Conservation (phyloP, 2,329 filamentous ascomycete genomes). For the Colletotrichum salicis region DNA sequence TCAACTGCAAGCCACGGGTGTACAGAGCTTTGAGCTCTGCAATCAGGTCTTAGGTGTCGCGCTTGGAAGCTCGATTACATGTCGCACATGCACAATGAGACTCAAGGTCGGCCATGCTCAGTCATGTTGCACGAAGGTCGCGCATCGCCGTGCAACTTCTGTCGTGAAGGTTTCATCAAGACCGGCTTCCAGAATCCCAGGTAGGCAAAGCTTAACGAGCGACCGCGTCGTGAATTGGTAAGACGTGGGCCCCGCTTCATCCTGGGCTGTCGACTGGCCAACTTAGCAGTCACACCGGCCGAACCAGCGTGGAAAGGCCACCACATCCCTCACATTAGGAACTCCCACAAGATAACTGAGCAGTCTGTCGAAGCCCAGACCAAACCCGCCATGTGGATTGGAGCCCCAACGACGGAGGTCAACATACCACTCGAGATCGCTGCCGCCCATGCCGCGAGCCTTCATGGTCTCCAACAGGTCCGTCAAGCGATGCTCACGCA, state of each 20-base stretch:
- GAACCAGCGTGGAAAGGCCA: conserved; percentile 83
- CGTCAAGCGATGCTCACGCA: conserved; percentile 83
- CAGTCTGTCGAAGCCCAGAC: conserved; percentile 88
- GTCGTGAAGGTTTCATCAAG: conserved; percentile 29
- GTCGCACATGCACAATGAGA: conserved; percentile 18
- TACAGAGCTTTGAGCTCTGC: conserved; percentile 2
- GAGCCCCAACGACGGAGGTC: conserved; percentile 92
- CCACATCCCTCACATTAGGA: conserved; percentile 83
- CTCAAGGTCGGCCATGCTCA: not conserved
- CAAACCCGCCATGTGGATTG: conserved; percentile 90
- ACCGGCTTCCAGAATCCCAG: conserved; percentile 45
- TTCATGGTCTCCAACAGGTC: conserved; percentile 78
- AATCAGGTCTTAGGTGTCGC: not conserved
- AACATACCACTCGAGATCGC: conserved; percentile 80
- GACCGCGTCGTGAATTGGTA: not conserved
- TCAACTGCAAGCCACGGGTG: conserved; percentile 21
- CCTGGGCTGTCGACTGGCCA: not conserved
- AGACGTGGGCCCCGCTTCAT: not conserved
- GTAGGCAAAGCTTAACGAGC: conserved; percentile 53
- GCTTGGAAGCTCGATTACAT: not conserved
- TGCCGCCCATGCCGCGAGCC: conserved; percentile 66
- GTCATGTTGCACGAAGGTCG: conserved; percentile 10
- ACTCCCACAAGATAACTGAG: conserved; percentile 86
- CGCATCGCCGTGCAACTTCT: conserved; percentile 14
- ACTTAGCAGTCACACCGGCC: conserved; percentile 69